Evolutionary conservation across 1,139 yeast species (phyloP), one percentile per base, ranked within the genome.

Genomic region (Blastobotrys aristatus): DNA sequence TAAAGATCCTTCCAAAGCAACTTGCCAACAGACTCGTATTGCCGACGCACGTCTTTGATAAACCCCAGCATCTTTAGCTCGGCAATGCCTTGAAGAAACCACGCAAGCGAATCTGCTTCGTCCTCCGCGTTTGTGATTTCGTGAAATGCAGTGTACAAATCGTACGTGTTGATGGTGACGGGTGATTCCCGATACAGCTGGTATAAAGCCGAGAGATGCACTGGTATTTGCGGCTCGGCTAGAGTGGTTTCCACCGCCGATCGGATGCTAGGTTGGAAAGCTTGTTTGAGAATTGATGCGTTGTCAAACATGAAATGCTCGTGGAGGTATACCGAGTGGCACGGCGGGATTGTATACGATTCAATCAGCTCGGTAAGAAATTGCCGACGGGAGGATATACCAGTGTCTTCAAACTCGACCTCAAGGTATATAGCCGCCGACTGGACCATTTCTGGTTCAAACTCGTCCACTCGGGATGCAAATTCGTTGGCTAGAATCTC

Each of bases 171-270:
- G 53, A 88, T 75, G 22, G 74, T 70, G 2, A 82, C 73, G 24
- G 88, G 86, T 0, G 96, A 92, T 59, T 89, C 97, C 52, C 92
- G 77, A 63, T 84, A 84, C 18, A 88, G 72, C 41, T 79, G 75
- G 65, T 80, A 89, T 47, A 88, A 63, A 40, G 76, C 77, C 32
- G 79, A 71, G 11, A 83, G 62, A 75, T 72, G 39, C 82, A 94
- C 50, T 72, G 77, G 49, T 38, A 58, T 57, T 27, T 61, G 55
- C 0, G 76, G 71, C 34, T 67, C 66, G 2, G 70, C 57, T 22
- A 73, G 54, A 0, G 70, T 66, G 27, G 62, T 59, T 34, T 69
- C 70, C 4, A 68, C 48, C 0, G 67, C 61, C 1, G 70, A 68
- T 5, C 77, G 63, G 32, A 68, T 61, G 20, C 66, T 59, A 1